phyloP scores from a whole-genome alignment of 164 flowering plant genomes.

The Nymphaea thermarum region DNA sequence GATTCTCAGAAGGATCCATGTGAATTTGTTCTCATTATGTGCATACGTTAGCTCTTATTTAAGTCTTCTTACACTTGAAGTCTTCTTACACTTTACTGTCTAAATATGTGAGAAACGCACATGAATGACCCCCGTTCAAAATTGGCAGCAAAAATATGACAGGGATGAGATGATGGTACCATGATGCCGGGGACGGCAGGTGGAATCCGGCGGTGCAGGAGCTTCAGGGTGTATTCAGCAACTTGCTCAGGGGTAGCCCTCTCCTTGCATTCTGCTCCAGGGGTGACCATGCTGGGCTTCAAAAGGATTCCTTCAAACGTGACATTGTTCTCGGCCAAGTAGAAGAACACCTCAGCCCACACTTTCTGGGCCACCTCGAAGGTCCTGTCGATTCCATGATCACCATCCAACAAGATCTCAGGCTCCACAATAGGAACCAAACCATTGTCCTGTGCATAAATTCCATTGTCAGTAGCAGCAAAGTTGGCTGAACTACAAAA shows the following conservation, averaged over 20 bases:
- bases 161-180: constrained; percentile 23
- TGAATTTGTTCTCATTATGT: too few species aligned
- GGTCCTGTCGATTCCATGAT: constrained; percentile 73
- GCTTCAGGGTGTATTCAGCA: constrained; percentile 72
- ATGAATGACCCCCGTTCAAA: too few species aligned
- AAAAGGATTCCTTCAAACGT: constrained; percentile 74
- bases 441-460: constrained; percentile 47
- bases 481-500: neutral
- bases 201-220: constrained; percentile 61
- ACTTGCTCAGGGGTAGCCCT: constrained; percentile 61
- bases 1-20: too few species aligned
- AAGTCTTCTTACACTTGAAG: too few species aligned
- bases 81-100: too few species aligned
- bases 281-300: constrained; percentile 92
- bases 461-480: too few species aligned
- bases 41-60: too few species aligned
- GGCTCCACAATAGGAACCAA: constrained; percentile 90
- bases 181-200: constrained; percentile 92
- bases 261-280: constrained; percentile 88
- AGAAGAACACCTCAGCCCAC: constrained; percentile 87
- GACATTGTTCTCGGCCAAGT: constrained; percentile 81
- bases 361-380: constrained; percentile 71
- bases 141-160: too few species aligned
- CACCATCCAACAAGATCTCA: constrained; percentile 80
- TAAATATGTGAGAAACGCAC: too few species aligned